phyloP scores from a whole-genome alignment of 129 eudicot species.

The Cynara cardunculus region DNA sequence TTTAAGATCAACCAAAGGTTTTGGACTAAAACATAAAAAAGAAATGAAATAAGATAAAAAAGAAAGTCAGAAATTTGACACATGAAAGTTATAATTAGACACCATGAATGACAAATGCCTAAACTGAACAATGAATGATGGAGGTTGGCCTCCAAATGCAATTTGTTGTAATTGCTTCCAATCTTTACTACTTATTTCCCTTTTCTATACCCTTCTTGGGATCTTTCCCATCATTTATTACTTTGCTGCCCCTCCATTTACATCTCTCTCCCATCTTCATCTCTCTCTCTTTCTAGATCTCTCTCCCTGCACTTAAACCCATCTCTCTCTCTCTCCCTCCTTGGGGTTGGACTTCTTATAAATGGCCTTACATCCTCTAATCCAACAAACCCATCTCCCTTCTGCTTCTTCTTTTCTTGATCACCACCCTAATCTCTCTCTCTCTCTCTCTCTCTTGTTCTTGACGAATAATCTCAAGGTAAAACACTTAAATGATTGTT shows the following conservation, averaged over 20 bases:
- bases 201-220: constrained; percentile 45
- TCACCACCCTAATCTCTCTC: background rate
- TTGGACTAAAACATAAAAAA: background rate
- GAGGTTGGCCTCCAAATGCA: constrained; percentile 32
- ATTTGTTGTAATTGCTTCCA: constrained; percentile 37
- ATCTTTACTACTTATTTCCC: constrained; percentile 54
- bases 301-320: constrained; percentile 33
- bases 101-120: constrained; percentile 42
- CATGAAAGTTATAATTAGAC: constrained; percentile 35
- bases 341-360: constrained; percentile 30
- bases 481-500: background rate
- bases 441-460: constrained; percentile 3
- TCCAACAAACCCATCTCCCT: constrained; percentile 43
- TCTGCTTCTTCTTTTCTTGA: constrained; percentile 13
- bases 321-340: constrained; percentile 25
- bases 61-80: constrained; percentile 15
- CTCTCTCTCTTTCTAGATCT: constrained; percentile 13
- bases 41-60: constrained; percentile 14
- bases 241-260: constrained; percentile 35
- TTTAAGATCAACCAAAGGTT: background rate
- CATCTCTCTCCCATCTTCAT: constrained; percentile 17
- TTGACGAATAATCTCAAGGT: constrained; percentile 35
- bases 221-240: constrained; percentile 54
- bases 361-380: constrained; percentile 46
- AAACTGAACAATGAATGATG: constrained; percentile 64